Base-by-base conservation (phyloP, 2,329 filamentous ascomycete species). In the Rhinocladiella similis region DNA sequence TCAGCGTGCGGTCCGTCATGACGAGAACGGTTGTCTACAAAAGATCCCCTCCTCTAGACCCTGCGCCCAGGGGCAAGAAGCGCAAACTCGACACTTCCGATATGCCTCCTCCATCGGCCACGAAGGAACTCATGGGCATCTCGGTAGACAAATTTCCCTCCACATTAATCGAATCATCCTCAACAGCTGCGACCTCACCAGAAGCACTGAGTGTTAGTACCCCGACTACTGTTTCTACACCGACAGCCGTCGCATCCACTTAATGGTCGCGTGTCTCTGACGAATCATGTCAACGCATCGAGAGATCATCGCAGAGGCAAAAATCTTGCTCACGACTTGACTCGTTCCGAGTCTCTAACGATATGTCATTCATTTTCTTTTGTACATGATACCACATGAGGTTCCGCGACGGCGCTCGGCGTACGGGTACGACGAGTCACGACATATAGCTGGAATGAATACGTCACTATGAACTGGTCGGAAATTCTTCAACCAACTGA, bases 1-100 rank as follows among this genome's bases (percentile, higher is more conserved):
- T 87, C 52, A 85, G 81, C 68, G 91, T 97, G 56, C 81, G 90
- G 53, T 91, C 97, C 72, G 91, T 97, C 3, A 89, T 97, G 51
- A 97, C 92, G n/a, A 83, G 91, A 65, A 97, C 91, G 14, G 90
- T 96, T 57, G 96, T 90, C 39, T 96, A 95, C 74, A 96, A 90
- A 67, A 75, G 79, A 51, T 70, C 88, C 69, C 81, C 69, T 59
- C 81, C 87, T 63, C 90, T 97, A 77, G 89, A 91, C 63, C 90
- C 92, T 20, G 91, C 92, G 36, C 93, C 91, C 6, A 92, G 92
- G 73, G 92, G 92, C 63, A 97, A 97, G 82, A 85, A 91, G 76
- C 87, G 92, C 77, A 95, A 90, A 79, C 74, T 85, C 7, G 50
- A 59, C 38, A 41, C 47, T n/a, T 33, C 51, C 2, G 55, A 50